Evolutionary conservation across 2,329 filamentous ascomycete genomes (phyloP).

Genomic region (Stemphylium lycopersici): DNA sequence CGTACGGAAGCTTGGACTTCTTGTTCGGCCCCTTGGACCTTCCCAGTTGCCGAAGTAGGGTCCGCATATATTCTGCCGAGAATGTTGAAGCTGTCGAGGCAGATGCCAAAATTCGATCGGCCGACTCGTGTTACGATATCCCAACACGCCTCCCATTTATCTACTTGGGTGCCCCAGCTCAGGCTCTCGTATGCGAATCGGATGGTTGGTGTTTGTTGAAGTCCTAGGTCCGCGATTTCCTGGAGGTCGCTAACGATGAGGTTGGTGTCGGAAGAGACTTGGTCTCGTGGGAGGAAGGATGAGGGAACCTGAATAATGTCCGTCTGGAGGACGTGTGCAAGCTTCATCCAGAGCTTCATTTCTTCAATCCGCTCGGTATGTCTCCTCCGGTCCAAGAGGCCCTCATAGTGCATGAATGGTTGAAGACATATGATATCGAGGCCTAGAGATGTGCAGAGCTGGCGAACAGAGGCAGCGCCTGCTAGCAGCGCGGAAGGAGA

Average conservation of each 20-base stretch:
- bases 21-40: slow-evolving; percentile 60
- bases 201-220: slow-evolving; percentile 61
- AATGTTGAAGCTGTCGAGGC: slow-evolving; percentile 81
- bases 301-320: slow-evolving; percentile 78
- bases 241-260: slow-evolving; percentile 68
- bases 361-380: slow-evolving; percentile 66
- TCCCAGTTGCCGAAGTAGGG: slow-evolving; percentile 61
- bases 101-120: slow-evolving; percentile 74
- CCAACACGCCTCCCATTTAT: slow-evolving; percentile 76
- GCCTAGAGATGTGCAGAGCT: slow-evolving; percentile 62
- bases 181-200: slow-evolving; percentile 77
- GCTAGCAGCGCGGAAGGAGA: slow-evolving; percentile 57
- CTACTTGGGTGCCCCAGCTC: slow-evolving; percentile 71
- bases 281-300: slow-evolving; percentile 65
- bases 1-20: slow-evolving; percentile 62
- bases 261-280: slow-evolving; percentile 59
- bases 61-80: slow-evolving; percentile 74
- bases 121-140: slow-evolving; percentile 69
- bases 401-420: slow-evolving; percentile 80
- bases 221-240: slow-evolving; percentile 71
- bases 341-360: slow-evolving; percentile 71
- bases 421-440: slow-evolving; percentile 72
- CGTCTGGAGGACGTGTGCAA: slow-evolving; percentile 69
- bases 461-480: slow-evolving; percentile 64
- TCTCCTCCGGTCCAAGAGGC: slow-evolving; percentile 66